A percentile compares a stretch with the other conserved stretches of the same genome.
Evolutionary conservation across 805 yeast genomes (phyloP).

Genomic region (Metschnikowia borealis): DNA sequence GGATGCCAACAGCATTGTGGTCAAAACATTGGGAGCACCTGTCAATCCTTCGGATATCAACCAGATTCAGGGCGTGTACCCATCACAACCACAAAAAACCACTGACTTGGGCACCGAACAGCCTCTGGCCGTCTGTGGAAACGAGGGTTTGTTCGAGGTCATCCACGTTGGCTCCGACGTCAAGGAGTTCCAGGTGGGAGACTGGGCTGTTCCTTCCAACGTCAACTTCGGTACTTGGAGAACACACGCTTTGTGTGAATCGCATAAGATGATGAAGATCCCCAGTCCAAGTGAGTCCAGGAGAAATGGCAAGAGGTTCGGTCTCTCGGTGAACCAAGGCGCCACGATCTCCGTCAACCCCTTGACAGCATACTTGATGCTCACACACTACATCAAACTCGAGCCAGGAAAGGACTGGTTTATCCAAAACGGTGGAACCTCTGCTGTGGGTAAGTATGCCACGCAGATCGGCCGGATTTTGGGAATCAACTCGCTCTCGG

Average conservation of each 20-base stretch:
- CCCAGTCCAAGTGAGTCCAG: slow-evolving; percentile 50
- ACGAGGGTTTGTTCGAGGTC: slow-evolving; percentile 20
- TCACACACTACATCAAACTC: slow-evolving; percentile 61
- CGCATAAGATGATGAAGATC: slow-evolving; percentile 53
- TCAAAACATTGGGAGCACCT: slow-evolving; percentile 39
- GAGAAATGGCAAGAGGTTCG: slow-evolving; percentile 27
- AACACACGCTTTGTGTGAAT: slow-evolving; percentile 56
- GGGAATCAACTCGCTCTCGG: slow-evolving; percentile 81
- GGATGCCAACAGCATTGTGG: slow-evolving; percentile 25
- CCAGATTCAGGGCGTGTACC: slow-evolving; percentile 46
- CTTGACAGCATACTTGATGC: slow-evolving; percentile 85
- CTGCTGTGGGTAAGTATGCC: slow-evolving; percentile 91
- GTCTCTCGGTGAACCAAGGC: slow-evolving; percentile 51
- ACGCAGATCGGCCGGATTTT: slow-evolving; percentile 76
- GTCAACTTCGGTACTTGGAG: slow-evolving; percentile 95
- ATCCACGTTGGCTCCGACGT: slow-evolving; percentile 18
- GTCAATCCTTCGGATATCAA: slow-evolving; percentile 44
- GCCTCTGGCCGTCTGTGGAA: slow-evolving; percentile 20
- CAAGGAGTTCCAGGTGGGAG: slow-evolving; percentile 39
- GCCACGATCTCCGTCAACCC: slow-evolving; percentile 94
- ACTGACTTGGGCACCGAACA: slow-evolving; percentile 52
- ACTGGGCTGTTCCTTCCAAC: slow-evolving; percentile 78
- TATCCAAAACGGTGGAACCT: slow-evolving; percentile 93
- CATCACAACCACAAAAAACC: slow-evolving; percentile 46
- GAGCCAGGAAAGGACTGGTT: slow-evolving; percentile 76